Evolutionary conservation across 108 stramenopile genomes (phyloP).

Genomic region (Nitzschia putrida): DNA sequence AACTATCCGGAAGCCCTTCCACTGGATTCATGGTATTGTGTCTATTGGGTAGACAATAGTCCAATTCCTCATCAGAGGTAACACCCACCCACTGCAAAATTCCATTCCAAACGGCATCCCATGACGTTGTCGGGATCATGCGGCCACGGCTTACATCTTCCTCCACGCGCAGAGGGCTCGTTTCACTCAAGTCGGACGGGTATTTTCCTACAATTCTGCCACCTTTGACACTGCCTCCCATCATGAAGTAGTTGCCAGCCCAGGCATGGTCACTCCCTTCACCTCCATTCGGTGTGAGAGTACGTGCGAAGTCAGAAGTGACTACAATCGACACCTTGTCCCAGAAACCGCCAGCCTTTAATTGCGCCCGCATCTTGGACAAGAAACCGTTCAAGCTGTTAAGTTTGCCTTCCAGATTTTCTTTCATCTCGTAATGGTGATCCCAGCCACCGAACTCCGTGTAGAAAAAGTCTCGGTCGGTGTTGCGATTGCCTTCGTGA

Average conservation of each 20-base stretch:
- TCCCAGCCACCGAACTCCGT: slow-evolving; percentile 65
- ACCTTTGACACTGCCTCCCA: slow-evolving; percentile 62
- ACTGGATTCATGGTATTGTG: slow-evolving; percentile 10
- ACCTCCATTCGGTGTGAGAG: slow-evolving; percentile 70
- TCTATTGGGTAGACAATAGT: slow-evolving; percentile 37
- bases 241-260: slow-evolving; percentile 4
- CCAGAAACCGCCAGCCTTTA: slow-evolving; percentile 56
- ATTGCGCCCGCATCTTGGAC: slow-evolving; percentile 49
- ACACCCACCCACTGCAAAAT: slow-evolving; percentile 41
- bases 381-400: slow-evolving; percentile 51
- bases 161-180: slow-evolving; percentile 11
- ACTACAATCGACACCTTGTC: slow-evolving; percentile 57
- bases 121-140: slow-evolving; percentile 62
- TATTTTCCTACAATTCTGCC: slow-evolving; percentile 62
- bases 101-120: slow-evolving; percentile 66
- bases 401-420: slow-evolving; percentile 23
- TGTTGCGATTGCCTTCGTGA: slow-evolving; percentile 32
- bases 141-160: slow-evolving; percentile 51
- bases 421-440: slow-evolving; percentile 42
- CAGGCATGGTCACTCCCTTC: slow-evolving; percentile 69
- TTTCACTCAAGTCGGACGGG: slow-evolving; percentile 47
- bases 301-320: slow-evolving; percentile 70
- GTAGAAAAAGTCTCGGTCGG: slow-evolving; percentile 65
- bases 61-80: slow-evolving; percentile 13
- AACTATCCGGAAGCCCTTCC: not conserved